A percentile compares a stretch with the other conserved stretches of the same genome.
phyloP scores from a whole-genome alignment of 768 basidiomycete genomes.

The Mycena vitilis region DNA sequence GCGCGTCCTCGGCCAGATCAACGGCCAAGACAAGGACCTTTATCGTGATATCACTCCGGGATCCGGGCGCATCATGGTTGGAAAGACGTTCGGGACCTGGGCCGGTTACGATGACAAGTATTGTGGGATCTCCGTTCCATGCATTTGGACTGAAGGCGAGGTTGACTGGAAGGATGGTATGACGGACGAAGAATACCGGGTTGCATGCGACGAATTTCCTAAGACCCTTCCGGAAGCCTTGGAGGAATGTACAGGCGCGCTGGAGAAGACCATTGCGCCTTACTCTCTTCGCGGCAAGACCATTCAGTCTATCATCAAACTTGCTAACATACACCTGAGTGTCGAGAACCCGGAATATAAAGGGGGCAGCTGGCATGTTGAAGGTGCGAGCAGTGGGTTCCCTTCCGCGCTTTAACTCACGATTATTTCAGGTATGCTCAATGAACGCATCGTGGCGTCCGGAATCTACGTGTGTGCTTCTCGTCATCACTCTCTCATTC shows the following conservation, averaged over 20 bases:
- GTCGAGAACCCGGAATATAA: constrained; percentile 42
- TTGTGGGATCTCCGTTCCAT: constrained; percentile 9
- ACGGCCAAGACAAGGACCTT: constrained; percentile 28
- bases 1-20: constrained; percentile 36
- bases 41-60: constrained; percentile 27
- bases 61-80: constrained; percentile 19
- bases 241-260: constrained; percentile 18
- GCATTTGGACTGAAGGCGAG: constrained; percentile 22
- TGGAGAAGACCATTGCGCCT: constrained; percentile 15
- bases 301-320: constrained; percentile 49
- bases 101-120: constrained; percentile 1
- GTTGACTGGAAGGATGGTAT: neutral
- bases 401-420: too few relatives aligned
- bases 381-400: constrained; percentile 31
- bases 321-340: constrained; percentile 48
- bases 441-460: constrained; percentile 37
- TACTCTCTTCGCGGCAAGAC: constrained; percentile 32
- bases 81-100: constrained; percentile 3
- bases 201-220: neutral
- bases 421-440: constrained; percentile 29
- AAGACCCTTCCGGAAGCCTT: constrained; percentile 23
- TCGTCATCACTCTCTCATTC: constrained; percentile 20
- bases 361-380: constrained; percentile 49
- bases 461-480: constrained; percentile 39
- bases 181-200: neutral